Base-by-base conservation (phyloP, 1,284 basidiomycete species). In the Ganoderma resinaceum region DNA sequence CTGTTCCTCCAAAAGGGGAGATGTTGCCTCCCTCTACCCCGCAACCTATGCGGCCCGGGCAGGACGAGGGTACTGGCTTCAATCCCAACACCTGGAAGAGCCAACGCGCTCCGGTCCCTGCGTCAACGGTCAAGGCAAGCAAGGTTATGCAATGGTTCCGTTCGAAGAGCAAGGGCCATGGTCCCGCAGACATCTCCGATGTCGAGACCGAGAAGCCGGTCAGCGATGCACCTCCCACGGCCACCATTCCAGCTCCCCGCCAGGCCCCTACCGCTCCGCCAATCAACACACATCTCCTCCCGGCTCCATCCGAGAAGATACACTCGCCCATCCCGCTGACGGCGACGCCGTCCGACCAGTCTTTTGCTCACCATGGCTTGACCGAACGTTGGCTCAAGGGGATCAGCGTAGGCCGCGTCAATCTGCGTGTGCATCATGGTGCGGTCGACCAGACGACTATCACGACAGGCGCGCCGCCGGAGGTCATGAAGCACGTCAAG, bases 391-490 rank as follows among this genome's bases (percentile, higher is more conserved):
- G 74, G 35, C 72, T 86, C 61, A 84, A 74, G 60, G 68, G 69
- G 42, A 69, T 70, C 61, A 66, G 78, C 1, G 76, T 78, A 23
- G 65, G 74, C 68, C 90, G 89, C 71, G 85, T 85, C 43, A 89
- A 88, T 66, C 83, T 99, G 63, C 90, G 95, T 18, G 88, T 94
- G 53, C 97, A 99, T 77, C 92, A 95, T 72, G 97, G 97, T 73
- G 92, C 97, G 1, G 93, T 99, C 35, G 97, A 99, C 80, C 93
- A 95, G 77, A 92, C 92, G 29, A 97, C 93, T 49, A 89, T 99
- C 72, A 98, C 97, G 11, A 95, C 92, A 8, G 87, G 90, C 23
- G 84, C 91, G 18, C 97, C 97, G 16, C 87, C 90, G 7, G 93
- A 95, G 71, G 95, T 99, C 55, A 95, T 99, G 84, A 87, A 86